Percentiles rank a stretch among this genome's conserved stretches.
Conservation (phyloP, 768 basidiomycete genomes). For the Cystofilobasidium bisporidii region DNA sequence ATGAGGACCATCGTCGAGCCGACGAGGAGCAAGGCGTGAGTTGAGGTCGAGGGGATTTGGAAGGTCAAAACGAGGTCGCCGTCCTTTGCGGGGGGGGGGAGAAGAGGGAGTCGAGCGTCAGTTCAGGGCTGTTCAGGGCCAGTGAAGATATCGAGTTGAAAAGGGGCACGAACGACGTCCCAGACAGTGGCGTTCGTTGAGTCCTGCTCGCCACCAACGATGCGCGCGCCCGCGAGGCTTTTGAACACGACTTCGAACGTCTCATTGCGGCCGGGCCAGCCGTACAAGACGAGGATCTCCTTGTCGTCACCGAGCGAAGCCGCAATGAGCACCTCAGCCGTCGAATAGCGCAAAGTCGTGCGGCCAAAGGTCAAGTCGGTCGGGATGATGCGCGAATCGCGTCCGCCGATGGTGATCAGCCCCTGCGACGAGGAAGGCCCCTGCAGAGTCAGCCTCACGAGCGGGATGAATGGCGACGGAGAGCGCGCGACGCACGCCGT, state of each 20-base stretch:
- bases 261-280: not conserved
- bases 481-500: constrained; percentile 2
- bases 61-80: constrained; percentile 7
- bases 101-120: too few species aligned
- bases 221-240: not conserved
- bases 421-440: not conserved
- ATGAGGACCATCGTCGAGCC: constrained; percentile 6
- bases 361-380: constrained; percentile 3
- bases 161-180: not conserved
- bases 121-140: too few species aligned
- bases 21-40: not conserved
- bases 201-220: not conserved
- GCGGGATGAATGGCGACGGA: too few species aligned
- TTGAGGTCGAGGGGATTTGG: not conserved
- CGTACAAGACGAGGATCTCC: constrained; percentile 7
- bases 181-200: not conserved
- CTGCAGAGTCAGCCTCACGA: too few species aligned
- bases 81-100: not conserved
- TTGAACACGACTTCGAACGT: constrained; percentile 4
- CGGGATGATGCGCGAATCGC: constrained; percentile 3
- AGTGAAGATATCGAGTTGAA: too few species aligned
- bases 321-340: not conserved
- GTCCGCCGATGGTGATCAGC: not conserved
- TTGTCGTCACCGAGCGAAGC: not conserved
- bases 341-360: constrained; percentile 1